Percentiles rank a stretch among this genome's conserved stretches.
phyloP scores from a whole-genome alignment of 306 rosid species.

The Trichosanthes cucumerina region DNA sequence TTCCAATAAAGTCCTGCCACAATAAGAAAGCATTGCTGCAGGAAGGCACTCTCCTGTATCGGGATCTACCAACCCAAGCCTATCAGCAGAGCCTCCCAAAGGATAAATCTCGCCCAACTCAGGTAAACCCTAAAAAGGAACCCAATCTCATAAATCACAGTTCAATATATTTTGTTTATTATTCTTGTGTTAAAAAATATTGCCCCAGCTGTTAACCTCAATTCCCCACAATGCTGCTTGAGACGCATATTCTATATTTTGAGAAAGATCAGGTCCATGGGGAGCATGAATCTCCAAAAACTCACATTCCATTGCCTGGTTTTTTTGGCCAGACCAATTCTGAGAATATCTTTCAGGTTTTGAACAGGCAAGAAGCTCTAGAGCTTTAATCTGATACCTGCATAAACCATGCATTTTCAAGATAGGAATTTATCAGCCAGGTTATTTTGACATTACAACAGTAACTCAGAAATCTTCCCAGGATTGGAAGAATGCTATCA shows the following conservation, averaged over 20 bases:
- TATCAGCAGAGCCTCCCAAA: conserved; percentile 94
- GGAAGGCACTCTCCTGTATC: conserved; percentile 90
- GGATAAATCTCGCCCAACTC: conserved; percentile 97
- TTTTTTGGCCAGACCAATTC: conserved; percentile 34
- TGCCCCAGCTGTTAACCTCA: conserved; percentile 51
- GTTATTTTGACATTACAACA: not conserved
- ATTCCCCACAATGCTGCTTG: conserved; percentile 98
- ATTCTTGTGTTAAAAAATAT: not conserved
- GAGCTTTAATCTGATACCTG: conserved; percentile 75
- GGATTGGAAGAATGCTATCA: not conserved
- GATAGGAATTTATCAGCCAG: not conserved
- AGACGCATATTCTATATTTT: conserved; percentile 73
- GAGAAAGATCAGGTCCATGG: conserved; percentile 59
- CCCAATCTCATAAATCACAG: conserved; percentile 32
- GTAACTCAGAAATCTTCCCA: not conserved
- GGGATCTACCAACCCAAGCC: conserved; percentile 87
- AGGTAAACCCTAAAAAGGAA: conserved; percentile 79
- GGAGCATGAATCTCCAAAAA: conserved; percentile 68
- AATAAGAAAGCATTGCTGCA: conserved; percentile 91
- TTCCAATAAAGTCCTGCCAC: conserved; percentile 96
- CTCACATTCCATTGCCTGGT: conserved; percentile 42
- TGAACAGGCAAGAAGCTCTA: conserved; percentile 58
- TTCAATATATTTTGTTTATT: conserved; percentile 7
- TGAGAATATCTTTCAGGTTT: conserved; percentile 33
- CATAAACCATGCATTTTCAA: conserved; percentile 1